phyloP scores from a whole-genome alignment of 2,329 filamentous ascomycete genomes.

The Cordyceps fumosorosea region DNA sequence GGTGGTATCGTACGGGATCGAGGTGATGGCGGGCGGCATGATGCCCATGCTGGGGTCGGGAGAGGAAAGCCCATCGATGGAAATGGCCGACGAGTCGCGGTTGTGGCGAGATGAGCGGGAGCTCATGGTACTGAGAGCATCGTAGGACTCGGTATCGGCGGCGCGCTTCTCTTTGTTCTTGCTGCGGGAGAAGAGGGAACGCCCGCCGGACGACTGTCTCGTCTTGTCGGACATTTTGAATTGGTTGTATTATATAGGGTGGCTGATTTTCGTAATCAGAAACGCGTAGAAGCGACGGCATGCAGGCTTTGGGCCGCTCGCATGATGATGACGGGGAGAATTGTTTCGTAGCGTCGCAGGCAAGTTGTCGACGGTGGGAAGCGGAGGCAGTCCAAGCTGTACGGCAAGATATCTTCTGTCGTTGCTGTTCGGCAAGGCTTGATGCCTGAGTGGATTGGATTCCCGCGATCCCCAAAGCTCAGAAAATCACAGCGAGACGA shows the following conservation, averaged over 20 bases:
- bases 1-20: conserved; percentile 77
- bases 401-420: background rate
- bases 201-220: conserved; percentile 68
- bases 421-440: background rate
- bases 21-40: conserved; percentile 76
- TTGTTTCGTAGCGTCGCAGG: conserved; percentile 6
- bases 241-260: background rate
- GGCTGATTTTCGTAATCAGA: conserved; percentile 13
- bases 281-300: conserved; percentile 27
- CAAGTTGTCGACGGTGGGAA: conserved; percentile 1
- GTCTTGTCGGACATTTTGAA: conserved; percentile 65
- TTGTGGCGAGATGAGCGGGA: conserved; percentile 71
- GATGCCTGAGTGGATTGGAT: background rate
- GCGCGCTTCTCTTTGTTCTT: conserved; percentile 70
- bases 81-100: conserved; percentile 64
- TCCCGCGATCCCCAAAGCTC: background rate
- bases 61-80: conserved; percentile 60
- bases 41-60: conserved; percentile 62
- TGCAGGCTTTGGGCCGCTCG: conserved; percentile 33
- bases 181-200: conserved; percentile 82
- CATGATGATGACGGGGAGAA: conserved; percentile 27
- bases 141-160: conserved; percentile 54
- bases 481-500: background rate
- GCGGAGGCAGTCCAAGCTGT: background rate
- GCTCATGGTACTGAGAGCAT: conserved; percentile 53